Conservation (phyloP, 768 basidiomycete genomes). For the Plicaturopsis crispa region DNA sequence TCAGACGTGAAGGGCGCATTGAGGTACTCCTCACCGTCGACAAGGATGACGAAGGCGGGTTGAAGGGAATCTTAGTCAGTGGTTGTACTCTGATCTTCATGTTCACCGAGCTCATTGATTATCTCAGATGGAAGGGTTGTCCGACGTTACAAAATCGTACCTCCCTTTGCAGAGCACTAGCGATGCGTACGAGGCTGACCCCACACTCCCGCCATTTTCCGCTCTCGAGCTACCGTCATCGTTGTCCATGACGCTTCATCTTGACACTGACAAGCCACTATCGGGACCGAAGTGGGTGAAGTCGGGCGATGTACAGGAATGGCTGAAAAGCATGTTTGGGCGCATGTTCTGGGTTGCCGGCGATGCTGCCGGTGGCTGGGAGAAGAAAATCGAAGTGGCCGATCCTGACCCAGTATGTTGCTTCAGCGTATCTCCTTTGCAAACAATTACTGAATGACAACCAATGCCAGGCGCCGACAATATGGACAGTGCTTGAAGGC, state of each 20-base stretch:
- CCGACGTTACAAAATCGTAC: constrained; percentile 67
- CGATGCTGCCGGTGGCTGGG: constrained; percentile 86
- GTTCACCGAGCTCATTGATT: constrained; percentile 8
- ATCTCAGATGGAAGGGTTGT: constrained; percentile 64
- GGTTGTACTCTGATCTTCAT: constrained; percentile 4
- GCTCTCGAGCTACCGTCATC: constrained; percentile 44
- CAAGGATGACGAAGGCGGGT: constrained; percentile 43
- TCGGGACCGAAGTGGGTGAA: constrained; percentile 98
- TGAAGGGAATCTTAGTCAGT: constrained; percentile 75
- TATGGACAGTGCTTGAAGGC: constrained; percentile 82
- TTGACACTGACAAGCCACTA: constrained; percentile 83
- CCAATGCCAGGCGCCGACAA: constrained; percentile 70
- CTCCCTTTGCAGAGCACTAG: constrained; percentile 44
- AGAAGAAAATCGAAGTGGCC: constrained; percentile 83
- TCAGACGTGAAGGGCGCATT: constrained; percentile 76
- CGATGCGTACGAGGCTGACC: constrained; percentile 37
- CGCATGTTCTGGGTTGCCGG: constrained; percentile 83
- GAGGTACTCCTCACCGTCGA: constrained; percentile 66
- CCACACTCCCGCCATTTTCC: constrained; percentile 69
- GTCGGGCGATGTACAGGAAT: constrained; percentile 89
- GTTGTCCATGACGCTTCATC: constrained; percentile 62
- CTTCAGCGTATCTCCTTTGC: neutral
- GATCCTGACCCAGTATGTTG: constrained; percentile 90
- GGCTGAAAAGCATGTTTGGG: constrained; percentile 84
- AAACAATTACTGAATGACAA: constrained; percentile 2